Evolutionary conservation across 768 basidiomycete genomes (phyloP), one percentile per base, ranked within the genome.

Genomic region (Hygrocybe coccinea): DNA sequence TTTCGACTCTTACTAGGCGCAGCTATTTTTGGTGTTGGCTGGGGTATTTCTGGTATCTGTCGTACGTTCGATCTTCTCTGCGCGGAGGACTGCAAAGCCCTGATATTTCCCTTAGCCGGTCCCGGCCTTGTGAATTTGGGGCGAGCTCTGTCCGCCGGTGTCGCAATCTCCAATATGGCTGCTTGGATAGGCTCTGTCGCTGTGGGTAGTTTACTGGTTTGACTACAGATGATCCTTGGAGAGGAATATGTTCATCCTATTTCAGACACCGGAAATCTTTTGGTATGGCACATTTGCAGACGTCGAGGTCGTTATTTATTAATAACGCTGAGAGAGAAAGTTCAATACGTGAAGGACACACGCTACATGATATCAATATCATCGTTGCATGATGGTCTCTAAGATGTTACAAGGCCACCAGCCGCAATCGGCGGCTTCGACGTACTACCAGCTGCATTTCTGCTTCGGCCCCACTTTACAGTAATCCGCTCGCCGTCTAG

Each of bases 391-490:
- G 21, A 22, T 36, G 52, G 24, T 38, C 29, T 24, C 48, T 37
- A 59, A 4, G 56, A 47, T 35, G 66, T 38, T 17, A 63, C 43
- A 5, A 67, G 60, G 29, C 64, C 54, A 29, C 54, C 60, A n/a
- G 57, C 59, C 21, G 60, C 21, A 37, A 63, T 48, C 17, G 73
- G 56, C 33, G 65, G 60, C 50, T 79, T 81, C 2, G 65, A 60
- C 21, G 61, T 62, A 57, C 39, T 34, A 12, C 17, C 25, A 7
- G 51, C 51, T n/a, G 52, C 52, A 34, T 67, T 71, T 73, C 74
- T 81, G 64, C 91, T 86, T 56, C 94, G 79, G 3, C 95, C 95
- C 95, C 95, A 99, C 60, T 87, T 90, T 24, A 95, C 80, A 44
- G 79, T 75, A 9, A 88, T 80, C 34, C 75, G 76, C 65, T 87